Evolutionary conservation across 495 filamentous ascomycete species (phyloP), one percentile per base, ranked within the genome.

Genomic region (Friedmanniomyces simplex): DNA sequence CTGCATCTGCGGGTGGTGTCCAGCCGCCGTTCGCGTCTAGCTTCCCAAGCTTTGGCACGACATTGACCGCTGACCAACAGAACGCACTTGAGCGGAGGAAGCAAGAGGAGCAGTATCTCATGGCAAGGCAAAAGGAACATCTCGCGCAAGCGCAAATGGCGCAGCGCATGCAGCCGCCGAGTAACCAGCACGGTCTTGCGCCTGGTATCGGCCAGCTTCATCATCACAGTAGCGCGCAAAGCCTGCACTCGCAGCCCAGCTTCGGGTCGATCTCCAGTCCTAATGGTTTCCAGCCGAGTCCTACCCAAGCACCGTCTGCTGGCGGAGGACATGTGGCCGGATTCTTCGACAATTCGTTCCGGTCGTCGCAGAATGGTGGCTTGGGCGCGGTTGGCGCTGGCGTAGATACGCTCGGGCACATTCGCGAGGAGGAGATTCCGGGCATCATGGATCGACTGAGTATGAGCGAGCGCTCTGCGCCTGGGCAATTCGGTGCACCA

Each of bases 41-140:
- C 53, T 97, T 98, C 72, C 93, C 93, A 1, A 95, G 87, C 64
- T 98, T 97, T 67, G 93, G 93, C n/a, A 91, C 94, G 16, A 97
- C 94, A 13, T 74, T 98, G 62, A 97, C 93, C 1, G 93, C 93
- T 0, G 90, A 95, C 63, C 93, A 98, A 72, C 93, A 98, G 65
- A 98, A 98, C 70, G 91, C 93, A 16, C 75, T 98, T 11, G 93
- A 98, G 69, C 79, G 93, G 41, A 79, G 94, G 22, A 98, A 98
- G 76, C 93, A 98, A 68, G 93, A 98, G 66, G 93, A 98, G 67
- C 93, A 98, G 65, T 94, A 95, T 70, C 75, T 94, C 21, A 89
- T 96, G 80, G 93, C 93, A 18, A 82, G 91, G 11, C 91, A 97
- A 68, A 86, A 95, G 57, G 93, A 98, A 67, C 85, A 88, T 66